Percentiles rank a stretch among this genome's conserved stretches.
These are phyloP conservation scores for Moesziomyces parantarcticus DNA, from an alignment of 1,284 basidiomycete genomes.

Conservation along the genomic window DNA sequence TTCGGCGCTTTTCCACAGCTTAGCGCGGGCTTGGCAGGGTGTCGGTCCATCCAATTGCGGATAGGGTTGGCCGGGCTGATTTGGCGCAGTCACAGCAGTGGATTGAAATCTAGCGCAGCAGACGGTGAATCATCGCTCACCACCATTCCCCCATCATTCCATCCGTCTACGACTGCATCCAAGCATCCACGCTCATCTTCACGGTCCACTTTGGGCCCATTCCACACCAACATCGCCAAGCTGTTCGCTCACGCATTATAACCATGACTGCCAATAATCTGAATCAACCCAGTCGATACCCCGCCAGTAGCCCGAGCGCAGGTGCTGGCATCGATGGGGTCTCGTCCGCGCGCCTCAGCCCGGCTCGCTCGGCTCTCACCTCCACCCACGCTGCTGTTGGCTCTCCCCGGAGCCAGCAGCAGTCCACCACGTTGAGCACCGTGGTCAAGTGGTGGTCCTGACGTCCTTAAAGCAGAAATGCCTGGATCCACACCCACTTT, in stretches of 20 bases:
- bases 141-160: no score
- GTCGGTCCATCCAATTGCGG: no score
- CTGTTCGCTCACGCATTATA: slow-evolving; percentile 39
- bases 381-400: slow-evolving; percentile 26
- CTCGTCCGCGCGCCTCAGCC: slow-evolving; percentile 31
- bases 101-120: no score
- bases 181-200: background rate
- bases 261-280: slow-evolving; percentile 48
- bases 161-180: background rate
- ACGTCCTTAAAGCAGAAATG: slow-evolving; percentile 59
- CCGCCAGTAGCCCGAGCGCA: slow-evolving; percentile 47
- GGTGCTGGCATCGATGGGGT: slow-evolving; percentile 51
- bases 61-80: background rate
- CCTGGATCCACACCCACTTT: slow-evolving; percentile 42
- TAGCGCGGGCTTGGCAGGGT: slow-evolving; percentile 1
- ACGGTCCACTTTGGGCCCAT: background rate
- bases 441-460: slow-evolving; percentile 60
- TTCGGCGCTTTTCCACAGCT: background rate
- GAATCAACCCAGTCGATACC: slow-evolving; percentile 50
- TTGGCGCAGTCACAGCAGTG: background rate
- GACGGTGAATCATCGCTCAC: no score
- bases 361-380: background rate
- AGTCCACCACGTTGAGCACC: slow-evolving; percentile 53
- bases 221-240: slow-evolving; percentile 26
- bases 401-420: slow-evolving; percentile 41